These are phyloP conservation scores for Alternaria angustiovoidea DNA, from an alignment of 2,329 filamentous ascomycete genomes.

Conservation along the genomic window DNA sequence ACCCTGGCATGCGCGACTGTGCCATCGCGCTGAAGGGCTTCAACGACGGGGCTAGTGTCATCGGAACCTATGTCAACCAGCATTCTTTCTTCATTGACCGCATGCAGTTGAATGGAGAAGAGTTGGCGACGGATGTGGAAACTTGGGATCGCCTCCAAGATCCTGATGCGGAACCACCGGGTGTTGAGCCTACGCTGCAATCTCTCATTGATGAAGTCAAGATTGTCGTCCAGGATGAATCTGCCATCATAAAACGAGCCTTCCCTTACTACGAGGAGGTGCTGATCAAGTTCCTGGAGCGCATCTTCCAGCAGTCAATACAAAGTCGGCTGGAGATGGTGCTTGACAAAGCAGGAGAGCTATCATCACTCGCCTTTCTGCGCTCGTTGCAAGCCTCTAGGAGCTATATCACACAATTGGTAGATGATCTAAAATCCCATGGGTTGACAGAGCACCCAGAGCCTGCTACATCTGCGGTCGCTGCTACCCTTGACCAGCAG, in stretches of 20 bases:
- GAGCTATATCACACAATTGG: constrained; percentile 83
- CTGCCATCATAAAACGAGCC: constrained; percentile 92
- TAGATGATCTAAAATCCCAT: constrained; percentile 93
- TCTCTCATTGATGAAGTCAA: constrained; percentile 93
- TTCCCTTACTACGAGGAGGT: constrained; percentile 98
- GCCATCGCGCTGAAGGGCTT: constrained; percentile 94
- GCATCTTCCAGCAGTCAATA: constrained; percentile 97
- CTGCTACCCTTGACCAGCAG: constrained; percentile 73
- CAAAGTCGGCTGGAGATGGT: constrained; percentile 96
- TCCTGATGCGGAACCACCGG: constrained; percentile 89
- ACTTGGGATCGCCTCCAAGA: constrained; percentile 92
- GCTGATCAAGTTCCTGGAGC: constrained; percentile 88
- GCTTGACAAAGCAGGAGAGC: constrained; percentile 88
- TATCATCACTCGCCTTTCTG: constrained; percentile 91
- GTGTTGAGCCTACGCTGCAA: constrained; percentile 90
- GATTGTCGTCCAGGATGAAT: constrained; percentile 96
- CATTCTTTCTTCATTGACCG: constrained; percentile 99
- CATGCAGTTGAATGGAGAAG: constrained; percentile 88
- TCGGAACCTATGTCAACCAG: constrained; percentile 96
- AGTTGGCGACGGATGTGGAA: constrained; percentile 75
- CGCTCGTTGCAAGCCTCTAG: constrained; percentile 89
- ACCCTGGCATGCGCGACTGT: constrained; percentile 97
- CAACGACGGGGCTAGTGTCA: constrained; percentile 93
- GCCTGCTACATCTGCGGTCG: constrained; percentile 83
- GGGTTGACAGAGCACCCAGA: constrained; percentile 96